Conservation (phyloP, 1,284 basidiomycete genomes). For the Pseudozyma pruni region DNA sequence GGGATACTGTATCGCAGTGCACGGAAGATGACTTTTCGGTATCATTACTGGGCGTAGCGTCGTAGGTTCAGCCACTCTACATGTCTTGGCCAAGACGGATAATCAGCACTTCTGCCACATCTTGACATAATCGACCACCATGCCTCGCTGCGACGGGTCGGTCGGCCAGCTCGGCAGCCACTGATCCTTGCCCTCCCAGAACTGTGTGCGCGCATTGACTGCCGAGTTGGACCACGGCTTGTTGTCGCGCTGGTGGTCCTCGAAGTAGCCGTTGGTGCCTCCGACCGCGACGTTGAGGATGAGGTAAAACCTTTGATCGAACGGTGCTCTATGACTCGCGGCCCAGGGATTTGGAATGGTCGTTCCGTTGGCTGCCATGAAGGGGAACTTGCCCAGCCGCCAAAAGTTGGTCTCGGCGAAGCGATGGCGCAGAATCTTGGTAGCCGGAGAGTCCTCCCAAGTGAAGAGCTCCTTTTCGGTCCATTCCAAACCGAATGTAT, state of each 20-base stretch:
- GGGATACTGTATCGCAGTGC: no score
- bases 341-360: conserved; percentile 72
- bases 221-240: conserved; percentile 80
- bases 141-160: conserved; percentile 72
- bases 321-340: conserved; percentile 74
- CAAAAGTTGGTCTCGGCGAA: conserved; percentile 76
- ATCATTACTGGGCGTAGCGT: no score
- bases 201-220: conserved; percentile 72
- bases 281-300: conserved; percentile 82
- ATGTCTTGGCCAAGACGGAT: no score
- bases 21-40: no score
- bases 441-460: conserved; percentile 76
- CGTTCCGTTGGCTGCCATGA: conserved; percentile 77
- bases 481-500: conserved; percentile 85
- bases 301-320: conserved; percentile 86
- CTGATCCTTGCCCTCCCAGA: conserved; percentile 73
- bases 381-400: conserved; percentile 79
- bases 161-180: conserved; percentile 26
- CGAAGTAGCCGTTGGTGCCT: conserved; percentile 86
- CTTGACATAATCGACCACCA: conserved; percentile 79
- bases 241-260: conserved; percentile 71
- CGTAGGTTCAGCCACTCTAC: no score
- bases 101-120: conserved; percentile 72
- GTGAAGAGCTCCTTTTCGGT: conserved; percentile 77
- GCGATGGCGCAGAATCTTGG: conserved; percentile 75